Evolutionary conservation across 208 protist genomes (phyloP).

Genomic region (Ichthyophonus hoferi): DNA sequence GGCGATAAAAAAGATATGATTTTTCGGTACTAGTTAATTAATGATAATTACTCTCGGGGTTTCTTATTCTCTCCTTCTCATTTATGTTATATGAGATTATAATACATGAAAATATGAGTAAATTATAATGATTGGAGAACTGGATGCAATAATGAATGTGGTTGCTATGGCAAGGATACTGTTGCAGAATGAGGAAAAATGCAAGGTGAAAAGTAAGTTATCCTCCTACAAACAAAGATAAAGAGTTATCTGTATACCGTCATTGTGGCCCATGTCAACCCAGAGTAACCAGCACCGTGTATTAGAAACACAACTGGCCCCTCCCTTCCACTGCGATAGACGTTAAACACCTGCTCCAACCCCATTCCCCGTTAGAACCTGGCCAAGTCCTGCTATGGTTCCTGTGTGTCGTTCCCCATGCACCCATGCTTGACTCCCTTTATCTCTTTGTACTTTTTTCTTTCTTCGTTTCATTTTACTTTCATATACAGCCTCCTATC

Average conservation of each 20-base stretch:
- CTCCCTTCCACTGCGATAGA: neutral
- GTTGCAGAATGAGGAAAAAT: no score
- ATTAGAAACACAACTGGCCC: neutral
- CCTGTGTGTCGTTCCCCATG: neutral
- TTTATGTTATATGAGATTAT: no score
- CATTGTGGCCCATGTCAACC: slow-evolving; percentile 19
- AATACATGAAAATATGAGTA: no score
- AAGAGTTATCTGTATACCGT: neutral
- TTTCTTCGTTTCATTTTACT: neutral
- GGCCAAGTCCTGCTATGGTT: neutral
- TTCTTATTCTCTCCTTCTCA: no score
- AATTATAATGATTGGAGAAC: no score
- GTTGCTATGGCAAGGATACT: no score
- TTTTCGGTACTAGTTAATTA: no score
- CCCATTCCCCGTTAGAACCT: neutral
- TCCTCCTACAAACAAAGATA: no score
- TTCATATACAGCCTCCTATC: neutral
- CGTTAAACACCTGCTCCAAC: neutral
- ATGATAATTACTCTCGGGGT: no score
- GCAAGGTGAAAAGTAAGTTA: no score
- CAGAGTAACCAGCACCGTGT: slow-evolving; percentile 24
- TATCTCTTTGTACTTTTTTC: neutral
- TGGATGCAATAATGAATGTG: no score
- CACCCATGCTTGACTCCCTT: neutral
- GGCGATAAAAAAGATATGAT: no score